Conservation (phyloP, 192 early-diverging fungal genomes). For the Pecoramyces ruminantium region DNA sequence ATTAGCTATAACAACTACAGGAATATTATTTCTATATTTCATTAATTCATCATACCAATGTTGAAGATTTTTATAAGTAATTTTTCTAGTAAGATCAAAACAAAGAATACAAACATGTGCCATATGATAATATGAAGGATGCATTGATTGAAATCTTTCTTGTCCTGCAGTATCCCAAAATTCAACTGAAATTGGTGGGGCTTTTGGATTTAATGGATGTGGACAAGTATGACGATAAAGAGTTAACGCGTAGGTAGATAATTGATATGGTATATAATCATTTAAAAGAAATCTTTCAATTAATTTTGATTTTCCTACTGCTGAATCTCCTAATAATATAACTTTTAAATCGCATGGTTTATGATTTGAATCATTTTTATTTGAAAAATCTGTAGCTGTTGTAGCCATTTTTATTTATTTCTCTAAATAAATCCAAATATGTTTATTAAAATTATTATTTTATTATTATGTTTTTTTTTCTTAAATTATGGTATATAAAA, state of each 20-base stretch:
- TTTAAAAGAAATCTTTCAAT: constrained; percentile 35
- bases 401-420: neutral
- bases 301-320: constrained; percentile 43
- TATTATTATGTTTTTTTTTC: no score
- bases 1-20: constrained; percentile 39
- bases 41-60: constrained; percentile 32
- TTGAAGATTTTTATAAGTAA: constrained; percentile 41
- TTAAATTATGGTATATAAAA: no score
- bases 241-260: constrained; percentile 35
- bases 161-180: constrained; percentile 36
- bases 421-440: neutral
- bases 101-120: constrained; percentile 12
- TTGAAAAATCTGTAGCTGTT: neutral
- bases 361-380: neutral
- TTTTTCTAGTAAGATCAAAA: constrained; percentile 41
- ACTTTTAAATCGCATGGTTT: constrained; percentile 12
- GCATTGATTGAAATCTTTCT: constrained; percentile 36
- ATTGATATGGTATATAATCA: constrained; percentile 30
- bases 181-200: neutral
- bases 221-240: constrained; percentile 24
- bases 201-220: constrained; percentile 8
- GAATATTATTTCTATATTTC: constrained; percentile 12
- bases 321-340: constrained; percentile 39
- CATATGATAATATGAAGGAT: constrained; percentile 31
- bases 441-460: no score